Evolutionary conservation across 495 filamentous ascomycete species (phyloP), one percentile per base, ranked within the genome.

Genomic region (Aspergillus baeticus): DNA sequence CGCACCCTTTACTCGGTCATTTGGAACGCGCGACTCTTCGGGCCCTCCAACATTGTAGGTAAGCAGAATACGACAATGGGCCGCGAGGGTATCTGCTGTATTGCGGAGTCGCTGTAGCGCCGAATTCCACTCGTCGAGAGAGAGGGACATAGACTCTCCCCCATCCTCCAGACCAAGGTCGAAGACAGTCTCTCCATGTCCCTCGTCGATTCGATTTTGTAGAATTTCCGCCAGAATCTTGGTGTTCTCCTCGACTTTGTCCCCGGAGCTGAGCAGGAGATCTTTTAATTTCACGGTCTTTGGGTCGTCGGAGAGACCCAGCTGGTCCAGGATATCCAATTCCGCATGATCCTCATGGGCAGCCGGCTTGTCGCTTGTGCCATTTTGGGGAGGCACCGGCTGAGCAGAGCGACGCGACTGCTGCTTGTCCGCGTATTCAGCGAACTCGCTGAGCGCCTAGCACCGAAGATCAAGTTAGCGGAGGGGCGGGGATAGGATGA

Each of bases 391-490:
- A 22, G 69, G 61, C 18, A 22, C 48, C 6, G 37, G 1, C 11
- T 52, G 49, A 18, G 63, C 66, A 75, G 61, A 86, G 67, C 54
- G 86, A 73, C 73, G 92, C 4, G 83, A 81, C 70, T 97, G 93
- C 69, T 98, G 91, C 72, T 92, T 87, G 69, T 97, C 92, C 55
- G 96, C 95, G 62, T 96, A 98, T 70, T 98, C 94, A 68, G 95
- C 91, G 66, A 98, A 98, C 61, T 97, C 94, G 78, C 89, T 93
- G 55, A 98, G 80, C 17, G 94, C 94, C 90, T 94, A 58, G 26
- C 21, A 26, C 10, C n/a, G 6, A 31, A 31, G 13, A 4, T 15
- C n/a, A 15, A 42, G 34, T 44, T 49, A 48, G 33, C 42, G 60
- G 50, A 57, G 55, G 54, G 41, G 18, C 47, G 23, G 22, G 14